Percentiles rank a stretch among this genome's conserved stretches.
Conservation (phyloP, 2,329 filamentous ascomycete genomes). For the Phialocephala subalpina region DNA sequence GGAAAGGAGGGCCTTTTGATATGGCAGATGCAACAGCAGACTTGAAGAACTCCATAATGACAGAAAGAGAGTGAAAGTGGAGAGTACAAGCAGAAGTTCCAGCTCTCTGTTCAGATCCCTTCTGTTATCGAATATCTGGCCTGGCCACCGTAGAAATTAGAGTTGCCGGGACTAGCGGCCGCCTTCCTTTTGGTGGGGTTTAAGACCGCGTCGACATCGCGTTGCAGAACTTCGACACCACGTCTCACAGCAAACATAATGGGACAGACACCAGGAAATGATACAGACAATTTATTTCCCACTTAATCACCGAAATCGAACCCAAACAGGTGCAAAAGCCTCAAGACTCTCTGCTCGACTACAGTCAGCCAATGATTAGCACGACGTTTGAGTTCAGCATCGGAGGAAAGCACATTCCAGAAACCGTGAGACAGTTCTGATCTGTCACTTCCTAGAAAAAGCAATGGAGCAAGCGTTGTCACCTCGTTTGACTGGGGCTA, state of each 20-base stretch:
- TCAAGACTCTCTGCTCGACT: neutral
- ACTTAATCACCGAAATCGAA: neutral
- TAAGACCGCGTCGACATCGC: neutral
- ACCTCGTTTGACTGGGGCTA: slow-evolving; percentile 11
- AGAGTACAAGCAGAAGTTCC: neutral
- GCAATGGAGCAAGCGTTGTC: slow-evolving; percentile 18
- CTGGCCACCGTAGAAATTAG: slow-evolving; percentile 5
- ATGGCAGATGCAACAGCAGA: slow-evolving; percentile 97
- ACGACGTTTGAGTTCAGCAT: neutral
- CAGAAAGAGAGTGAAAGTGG: slow-evolving; percentile 15
- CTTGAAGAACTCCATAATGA: slow-evolving; percentile 92
- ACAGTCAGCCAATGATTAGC: neutral
- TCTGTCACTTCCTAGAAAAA: neutral
- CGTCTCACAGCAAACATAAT: neutral
- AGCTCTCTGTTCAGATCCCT: neutral
- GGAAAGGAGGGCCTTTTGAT: slow-evolving; percentile 91
- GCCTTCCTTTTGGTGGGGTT: neutral
- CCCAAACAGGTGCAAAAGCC: neutral
- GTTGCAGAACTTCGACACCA: neutral
- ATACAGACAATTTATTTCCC: neutral
- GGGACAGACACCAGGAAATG: neutral
- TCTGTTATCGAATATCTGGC: slow-evolving; percentile 9
- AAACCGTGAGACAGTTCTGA: neutral
- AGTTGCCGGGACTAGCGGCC: slow-evolving; percentile 4
- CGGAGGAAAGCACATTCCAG: neutral